Base-by-base conservation (phyloP, 1,284 basidiomycete genomes). In the Trichosporon ovoides region DNA sequence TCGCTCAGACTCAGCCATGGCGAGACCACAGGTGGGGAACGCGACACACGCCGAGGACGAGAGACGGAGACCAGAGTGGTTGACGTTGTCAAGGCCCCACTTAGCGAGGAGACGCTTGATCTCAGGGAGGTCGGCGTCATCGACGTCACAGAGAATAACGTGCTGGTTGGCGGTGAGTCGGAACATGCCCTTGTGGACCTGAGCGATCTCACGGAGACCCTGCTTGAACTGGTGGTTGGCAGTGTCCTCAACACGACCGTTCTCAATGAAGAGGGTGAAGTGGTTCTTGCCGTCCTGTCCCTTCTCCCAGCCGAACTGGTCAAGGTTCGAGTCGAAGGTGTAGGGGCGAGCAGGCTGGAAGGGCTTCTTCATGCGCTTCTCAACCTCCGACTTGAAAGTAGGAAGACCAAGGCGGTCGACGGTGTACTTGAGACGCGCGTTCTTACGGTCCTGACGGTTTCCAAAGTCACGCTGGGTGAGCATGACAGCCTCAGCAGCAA, bases 141-240 rank as follows among this genome's bases (percentile, higher is more conserved):
- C 80, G 58, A 98, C 84, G 63, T 96, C 91, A 31, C 92, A 87
- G 49, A 98, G 82, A 69, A 97, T 81, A 55, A 97, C 73, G 79
- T 98, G 96, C 78, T 98, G 96, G 80, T 99, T 98, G 53, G 93
- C 84, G 5, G 92, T 94, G 68, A 97, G 79, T 54, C 95, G 83
- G 85, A 98, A 95, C 12, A 84, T 81, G 57, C 95, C 94, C 81
- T 91, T 94, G 84, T 96, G 93, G 14, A 91, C 80, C 79, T 89
- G 87, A 59, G 93, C 94, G 62, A 98, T 89, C 79, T 97, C 93
- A 55, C 86, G 83, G 56, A 99, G 80, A 57, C 90, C 94, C 7
- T 88, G 87, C 82, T 98, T 97, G 87, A 93, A 98, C 64, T 92
- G 86, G 57, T 84, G 82, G 48, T 85, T 89, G 5, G 91, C 86